Percentiles rank a stretch among this genome's conserved stretches.
These are phyloP conservation scores for Malassezia brasiliensis DNA, from an alignment of 1,284 basidiomycete genomes.

Conservation along the genomic window DNA sequence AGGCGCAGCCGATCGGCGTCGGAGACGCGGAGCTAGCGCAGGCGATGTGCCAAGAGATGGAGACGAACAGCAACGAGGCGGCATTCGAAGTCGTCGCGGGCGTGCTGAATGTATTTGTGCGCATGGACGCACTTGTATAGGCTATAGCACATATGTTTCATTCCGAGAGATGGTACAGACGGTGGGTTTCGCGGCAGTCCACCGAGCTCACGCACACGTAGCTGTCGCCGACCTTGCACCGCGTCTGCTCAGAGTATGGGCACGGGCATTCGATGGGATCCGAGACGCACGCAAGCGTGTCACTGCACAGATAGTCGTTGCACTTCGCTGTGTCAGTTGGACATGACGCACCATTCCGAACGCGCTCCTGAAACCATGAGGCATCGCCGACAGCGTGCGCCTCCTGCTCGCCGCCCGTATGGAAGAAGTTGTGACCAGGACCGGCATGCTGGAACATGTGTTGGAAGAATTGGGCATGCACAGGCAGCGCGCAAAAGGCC, in stretches of 20 bases:
- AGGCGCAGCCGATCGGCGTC: constrained; percentile 18
- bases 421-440: background rate
- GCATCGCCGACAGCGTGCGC: constrained; percentile 13
- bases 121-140: constrained; percentile 36
- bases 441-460: constrained; percentile 4
- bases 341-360: constrained; percentile 2
- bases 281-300: constrained; percentile 16
- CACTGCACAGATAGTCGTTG: constrained; percentile 9
- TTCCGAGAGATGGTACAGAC: background rate
- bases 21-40: constrained; percentile 27
- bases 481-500: background rate
- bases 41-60: constrained; percentile 31
- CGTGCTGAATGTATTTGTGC: constrained; percentile 32
- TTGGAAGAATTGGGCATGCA: constrained; percentile 14
- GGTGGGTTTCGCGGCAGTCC: background rate
- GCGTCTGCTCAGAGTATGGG: constrained; percentile 10
- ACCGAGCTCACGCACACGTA: constrained; percentile 6
- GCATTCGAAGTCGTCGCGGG: constrained; percentile 43
- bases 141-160: background rate
- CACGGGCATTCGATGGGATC: constrained; percentile 12
- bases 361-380: constrained; percentile 17
- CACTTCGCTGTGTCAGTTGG: constrained; percentile 5
- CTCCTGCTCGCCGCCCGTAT: constrained; percentile 5
- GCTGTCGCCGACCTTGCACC: constrained; percentile 9
- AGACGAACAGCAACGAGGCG: constrained; percentile 21